Evolutionary conservation across 2,329 filamentous ascomycete species (phyloP).

Genomic region (Dactylonectria macrodidyma): DNA sequence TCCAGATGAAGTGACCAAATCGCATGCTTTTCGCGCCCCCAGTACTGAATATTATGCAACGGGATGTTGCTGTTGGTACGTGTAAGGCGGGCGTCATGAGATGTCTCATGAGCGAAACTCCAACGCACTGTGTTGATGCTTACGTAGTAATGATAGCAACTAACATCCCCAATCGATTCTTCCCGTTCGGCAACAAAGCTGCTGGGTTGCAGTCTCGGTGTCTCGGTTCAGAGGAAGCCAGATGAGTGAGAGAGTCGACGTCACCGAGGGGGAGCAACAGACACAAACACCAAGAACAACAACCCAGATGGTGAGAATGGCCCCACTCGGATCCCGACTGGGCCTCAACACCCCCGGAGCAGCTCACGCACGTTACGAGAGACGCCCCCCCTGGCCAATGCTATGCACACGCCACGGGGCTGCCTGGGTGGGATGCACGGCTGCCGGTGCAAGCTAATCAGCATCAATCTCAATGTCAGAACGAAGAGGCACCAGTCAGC

Average conservation of each 20-base stretch:
- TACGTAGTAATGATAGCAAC: background rate
- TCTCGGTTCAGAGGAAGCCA: constrained; percentile 21
- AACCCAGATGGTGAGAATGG: constrained; percentile 28
- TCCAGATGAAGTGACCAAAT: background rate
- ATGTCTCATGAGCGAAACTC: background rate
- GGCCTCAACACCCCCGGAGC: constrained; percentile 43
- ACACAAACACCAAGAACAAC: background rate
- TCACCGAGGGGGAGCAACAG: constrained; percentile 17
- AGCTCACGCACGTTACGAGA: constrained; percentile 18
- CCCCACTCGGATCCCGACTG: constrained; percentile 34
- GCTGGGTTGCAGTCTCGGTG: background rate
- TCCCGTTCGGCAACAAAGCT: background rate
- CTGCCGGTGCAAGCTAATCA: background rate
- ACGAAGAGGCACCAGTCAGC: background rate
- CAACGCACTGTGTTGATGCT: background rate
- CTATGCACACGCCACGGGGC: constrained; percentile 23
- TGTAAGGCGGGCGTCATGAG: background rate
- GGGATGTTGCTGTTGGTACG: background rate
- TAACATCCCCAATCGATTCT: background rate
- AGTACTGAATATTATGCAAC: background rate
- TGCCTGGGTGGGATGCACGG: background rate
- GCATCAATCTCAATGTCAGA: constrained; percentile 5
- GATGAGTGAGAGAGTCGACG: constrained; percentile 12
- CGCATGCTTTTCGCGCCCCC: constrained; percentile 5
- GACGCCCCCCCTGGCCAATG: background rate